Conservation (phyloP, 2,329 filamentous ascomycete genomes). For the Cladosporium halotolerans region DNA sequence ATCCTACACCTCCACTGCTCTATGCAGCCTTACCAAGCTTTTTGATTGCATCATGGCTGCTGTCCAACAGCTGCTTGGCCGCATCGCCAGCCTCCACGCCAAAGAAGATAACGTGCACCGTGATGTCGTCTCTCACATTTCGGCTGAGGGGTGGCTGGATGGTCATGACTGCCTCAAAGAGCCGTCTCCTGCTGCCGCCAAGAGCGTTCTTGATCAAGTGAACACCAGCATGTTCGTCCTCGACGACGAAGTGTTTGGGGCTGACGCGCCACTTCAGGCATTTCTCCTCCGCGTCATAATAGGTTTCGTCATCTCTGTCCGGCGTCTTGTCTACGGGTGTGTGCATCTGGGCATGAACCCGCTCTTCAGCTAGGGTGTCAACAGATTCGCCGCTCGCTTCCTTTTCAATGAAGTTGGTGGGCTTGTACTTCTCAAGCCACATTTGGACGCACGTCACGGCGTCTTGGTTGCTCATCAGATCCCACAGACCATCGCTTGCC, state of each 20-base stretch:
- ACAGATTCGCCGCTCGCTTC: constrained; percentile 6
- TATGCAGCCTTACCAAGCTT: no score
- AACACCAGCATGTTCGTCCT: constrained; percentile 48
- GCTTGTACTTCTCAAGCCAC: constrained; percentile 46
- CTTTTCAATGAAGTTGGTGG: constrained; percentile 17
- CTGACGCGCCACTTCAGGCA: constrained; percentile 37
- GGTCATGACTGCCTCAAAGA: constrained; percentile 36
- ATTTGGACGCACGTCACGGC: constrained; percentile 42
- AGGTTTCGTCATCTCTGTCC: constrained; percentile 29
- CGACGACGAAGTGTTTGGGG: constrained; percentile 41
- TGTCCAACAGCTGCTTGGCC: constrained; percentile 5
- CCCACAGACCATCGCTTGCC: constrained; percentile 60
- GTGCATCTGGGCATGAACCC: neutral
- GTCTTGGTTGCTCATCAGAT: constrained; percentile 27
- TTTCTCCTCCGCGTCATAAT: constrained; percentile 31
- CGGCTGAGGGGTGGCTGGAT: constrained; percentile 31
- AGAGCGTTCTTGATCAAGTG: constrained; percentile 49
- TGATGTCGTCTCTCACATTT: constrained; percentile 45
- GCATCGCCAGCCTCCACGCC: constrained; percentile 24
- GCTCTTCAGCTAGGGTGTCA: neutral
- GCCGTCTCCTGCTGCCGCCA: constrained; percentile 40
- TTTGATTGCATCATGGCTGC: neutral
- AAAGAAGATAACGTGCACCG: constrained; percentile 51
- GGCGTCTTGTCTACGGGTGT: constrained; percentile 13
- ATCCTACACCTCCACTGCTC: no score